Conservation (phyloP, 441 rosid genomes). For the Dalechampia spathulata region DNA sequence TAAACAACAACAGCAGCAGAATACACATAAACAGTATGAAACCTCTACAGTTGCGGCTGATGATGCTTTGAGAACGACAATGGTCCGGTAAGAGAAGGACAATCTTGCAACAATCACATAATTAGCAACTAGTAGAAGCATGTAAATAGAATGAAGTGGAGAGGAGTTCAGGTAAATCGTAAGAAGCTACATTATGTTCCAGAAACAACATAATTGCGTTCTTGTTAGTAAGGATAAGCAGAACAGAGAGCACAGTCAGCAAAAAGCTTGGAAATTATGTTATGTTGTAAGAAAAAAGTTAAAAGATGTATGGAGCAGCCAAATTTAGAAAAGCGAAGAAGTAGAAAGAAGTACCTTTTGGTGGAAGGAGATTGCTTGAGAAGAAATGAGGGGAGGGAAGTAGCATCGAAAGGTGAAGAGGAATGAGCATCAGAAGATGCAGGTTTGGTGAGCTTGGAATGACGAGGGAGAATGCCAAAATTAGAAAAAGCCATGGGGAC, state of each 20-base stretch:
- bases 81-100: conserved; percentile 26
- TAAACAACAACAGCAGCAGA: conserved; percentile 1
- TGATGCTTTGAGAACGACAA: conserved; percentile 40
- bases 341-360: conserved; percentile 25
- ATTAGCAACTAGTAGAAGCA: too few relatives aligned
- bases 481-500: conserved; percentile 53
- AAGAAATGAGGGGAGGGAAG: conserved; percentile 17
- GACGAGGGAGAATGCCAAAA: conserved; percentile 26
- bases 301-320: too few relatives aligned
- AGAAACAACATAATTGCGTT: too few relatives aligned
- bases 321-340: not conserved
- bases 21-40: conserved; percentile 16
- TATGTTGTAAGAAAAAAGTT: too few relatives aligned
- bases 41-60: conserved; percentile 74
- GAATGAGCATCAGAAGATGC: conserved; percentile 22
- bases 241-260: conserved; percentile 8
- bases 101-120: conserved; percentile 34
- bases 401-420: conserved; percentile 23
- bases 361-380: conserved; percentile 1
- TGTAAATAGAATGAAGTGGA: too few relatives aligned
- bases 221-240: too few relatives aligned
- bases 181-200: too few relatives aligned
- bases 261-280: not conserved
- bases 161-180: too few relatives aligned
- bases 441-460: conserved; percentile 24